These are phyloP conservation scores for Bocquillonia castaneifolia DNA, from an alignment of 441 rosid species.

Conservation along the genomic window DNA sequence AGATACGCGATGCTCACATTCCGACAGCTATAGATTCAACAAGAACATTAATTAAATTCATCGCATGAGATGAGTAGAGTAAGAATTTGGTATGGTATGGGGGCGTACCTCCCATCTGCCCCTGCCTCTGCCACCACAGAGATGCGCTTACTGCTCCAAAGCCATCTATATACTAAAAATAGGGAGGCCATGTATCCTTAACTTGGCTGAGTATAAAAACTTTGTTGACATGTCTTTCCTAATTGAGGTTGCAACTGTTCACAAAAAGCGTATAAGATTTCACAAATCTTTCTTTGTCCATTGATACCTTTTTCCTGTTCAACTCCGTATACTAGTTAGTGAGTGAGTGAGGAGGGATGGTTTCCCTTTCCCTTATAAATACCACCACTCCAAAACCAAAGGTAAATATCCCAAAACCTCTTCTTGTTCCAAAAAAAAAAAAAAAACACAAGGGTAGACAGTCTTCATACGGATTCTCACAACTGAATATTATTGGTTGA, in stretches of 20 bases:
- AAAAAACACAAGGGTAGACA: too few relatives aligned
- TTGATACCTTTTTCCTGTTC: conserved; percentile 44
- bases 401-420: conserved; percentile 36
- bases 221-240: conserved; percentile 37
- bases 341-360: conserved; percentile 34
- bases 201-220: conserved; percentile 34
- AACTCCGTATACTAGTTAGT: conserved; percentile 47
- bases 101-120: conserved; percentile 38
- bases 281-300: conserved; percentile 60
- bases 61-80: conserved; percentile 20
- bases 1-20: conserved; percentile 45
- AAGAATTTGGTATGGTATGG: conserved; percentile 24
- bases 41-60: conserved; percentile 28
- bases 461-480: conserved; percentile 66
- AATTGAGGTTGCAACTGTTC: conserved; percentile 70
- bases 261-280: conserved; percentile 65
- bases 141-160: conserved; percentile 16
- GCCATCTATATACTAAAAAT: conserved; percentile 34
- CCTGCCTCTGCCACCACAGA: conserved; percentile 32
- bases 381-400: conserved; percentile 28
- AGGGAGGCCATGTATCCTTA: conserved; percentile 43
- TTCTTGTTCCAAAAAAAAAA: conserved; percentile 50
- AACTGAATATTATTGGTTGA: conserved; percentile 50
- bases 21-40: conserved; percentile 38
- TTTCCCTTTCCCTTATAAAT: conserved; percentile 32